Evolutionary conservation across 352 stramenopile species (phyloP).

Genomic region (Globisporangium iwayamae): DNA sequence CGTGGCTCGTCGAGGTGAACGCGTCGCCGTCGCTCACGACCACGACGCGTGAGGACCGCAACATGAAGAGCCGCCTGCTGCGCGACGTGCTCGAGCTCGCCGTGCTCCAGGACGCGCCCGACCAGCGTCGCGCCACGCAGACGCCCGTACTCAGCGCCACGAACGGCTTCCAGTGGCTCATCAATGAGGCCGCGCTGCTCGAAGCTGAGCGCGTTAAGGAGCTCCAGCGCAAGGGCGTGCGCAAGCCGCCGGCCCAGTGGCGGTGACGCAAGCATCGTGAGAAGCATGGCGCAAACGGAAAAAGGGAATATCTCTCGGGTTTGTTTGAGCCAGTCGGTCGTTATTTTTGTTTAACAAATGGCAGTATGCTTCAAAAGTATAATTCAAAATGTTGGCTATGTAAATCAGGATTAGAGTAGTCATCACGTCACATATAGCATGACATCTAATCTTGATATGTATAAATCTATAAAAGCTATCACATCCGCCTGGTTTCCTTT

Average conservation of each 20-base stretch:
- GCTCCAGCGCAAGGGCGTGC: slow-evolving; percentile 43
- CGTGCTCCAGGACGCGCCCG: slow-evolving; percentile 41
- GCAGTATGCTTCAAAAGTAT: too few relatives aligned
- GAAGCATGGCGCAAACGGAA: too few relatives aligned
- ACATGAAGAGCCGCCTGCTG: slow-evolving; percentile 74
- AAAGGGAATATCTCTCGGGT: too few relatives aligned
- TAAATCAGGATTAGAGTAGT: too few relatives aligned
- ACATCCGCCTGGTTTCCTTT: too few relatives aligned
- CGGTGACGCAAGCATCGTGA: slow-evolving; percentile 14
- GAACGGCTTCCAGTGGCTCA: slow-evolving; percentile 67
- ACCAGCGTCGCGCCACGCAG: slow-evolving; percentile 36
- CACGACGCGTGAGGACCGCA: slow-evolving; percentile 67
- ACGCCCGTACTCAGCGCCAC: slow-evolving; percentile 45
- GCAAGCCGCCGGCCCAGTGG: slow-evolving; percentile 38
- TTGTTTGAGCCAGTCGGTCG: too few relatives aligned
- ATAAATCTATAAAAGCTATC: too few relatives aligned
- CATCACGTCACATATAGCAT: too few relatives aligned
- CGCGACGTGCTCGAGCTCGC: slow-evolving; percentile 70
- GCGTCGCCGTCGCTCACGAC: slow-evolving; percentile 71
- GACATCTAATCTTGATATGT: too few relatives aligned
- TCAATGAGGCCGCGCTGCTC: slow-evolving; percentile 57
- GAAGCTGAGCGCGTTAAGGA: slow-evolving; percentile 48
- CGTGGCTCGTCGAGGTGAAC: slow-evolving; percentile 91
- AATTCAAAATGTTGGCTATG: too few relatives aligned
- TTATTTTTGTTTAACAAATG: too few relatives aligned